Base-by-base conservation (phyloP, 306 rosid genomes). In the Dryas octopetala region DNA sequence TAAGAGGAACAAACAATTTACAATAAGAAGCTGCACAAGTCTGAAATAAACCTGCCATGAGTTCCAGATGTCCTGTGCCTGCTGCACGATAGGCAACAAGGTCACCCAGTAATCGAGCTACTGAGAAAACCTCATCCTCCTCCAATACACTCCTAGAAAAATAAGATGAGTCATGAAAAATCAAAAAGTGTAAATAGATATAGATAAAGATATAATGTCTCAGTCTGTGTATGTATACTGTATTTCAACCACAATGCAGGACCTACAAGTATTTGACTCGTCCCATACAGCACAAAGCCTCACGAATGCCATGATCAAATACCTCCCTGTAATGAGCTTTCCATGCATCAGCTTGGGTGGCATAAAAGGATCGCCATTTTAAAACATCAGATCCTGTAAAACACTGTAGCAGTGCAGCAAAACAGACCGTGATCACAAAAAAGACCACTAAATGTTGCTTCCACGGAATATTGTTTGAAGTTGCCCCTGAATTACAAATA, bases 61-160 rank as follows among this genome's bases (percentile, higher is more conserved):
- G 88, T 82, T 91, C 96, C 81, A 93, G 61, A 83, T 93, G 97
- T 49, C 98, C 92, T 16, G 96, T 93, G 76, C 97, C 97, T 9
- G 97, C 85, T 54, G 98, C 92, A 54, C 96, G 98, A 80, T 93
- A 93, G 68, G 98, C 91, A 81, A 93, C 98, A 47, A 93, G 92
- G 67, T 93, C 98, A 16, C 96, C 97, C 63, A 93, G 71, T 57
- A 93, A 80, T 43, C 87, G 88, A 49, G 98, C 98, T 53, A 93
- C 97, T 9, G 93, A 91, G 64, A 88, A 88, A 79, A 93, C 88
- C 79, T 93, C 91, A 85, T 93, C 98, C 81, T 93, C 93, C 69
- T 88, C 93, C 81, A 73, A 40, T 16, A 77, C 79, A 77, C 85
- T 76, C 91, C 97, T 92, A 51, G 23, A 70, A 32, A 71, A 52